Conservation (phyloP, 176 grass and related monocot genomes). For the Zizania latifolia region DNA sequence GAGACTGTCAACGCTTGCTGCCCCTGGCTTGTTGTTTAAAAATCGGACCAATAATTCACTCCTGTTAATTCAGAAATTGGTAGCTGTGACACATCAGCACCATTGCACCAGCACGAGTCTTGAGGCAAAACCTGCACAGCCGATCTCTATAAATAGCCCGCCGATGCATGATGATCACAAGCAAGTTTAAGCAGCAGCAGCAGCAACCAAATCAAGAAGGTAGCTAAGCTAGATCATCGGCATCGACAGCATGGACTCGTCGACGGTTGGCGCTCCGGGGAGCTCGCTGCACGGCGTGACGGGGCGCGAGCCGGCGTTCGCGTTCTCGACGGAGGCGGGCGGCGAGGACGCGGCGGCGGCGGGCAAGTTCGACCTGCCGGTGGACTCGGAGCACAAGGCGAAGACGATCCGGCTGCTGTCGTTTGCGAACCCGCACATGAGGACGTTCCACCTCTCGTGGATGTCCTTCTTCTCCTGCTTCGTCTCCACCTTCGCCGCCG, state of each 20-base stretch:
- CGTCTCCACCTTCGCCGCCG: constrained; percentile 67
- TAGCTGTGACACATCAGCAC: neutral
- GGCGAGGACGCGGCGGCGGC: neutral
- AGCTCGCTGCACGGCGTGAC: constrained; percentile 67
- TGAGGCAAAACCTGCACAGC: neutral
- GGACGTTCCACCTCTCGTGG: constrained; percentile 88
- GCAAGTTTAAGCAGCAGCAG: neutral
- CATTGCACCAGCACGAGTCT: neutral
- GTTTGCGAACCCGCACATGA: constrained; percentile 65
- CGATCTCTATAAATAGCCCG: neutral
- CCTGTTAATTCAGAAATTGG: neutral
- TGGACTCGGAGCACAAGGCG: constrained; percentile 93
- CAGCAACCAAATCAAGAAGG: too few relatives aligned
- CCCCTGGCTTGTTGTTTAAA: neutral
- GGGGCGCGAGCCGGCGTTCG: constrained; percentile 45
- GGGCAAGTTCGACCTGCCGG: constrained; percentile 52
- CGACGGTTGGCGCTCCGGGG: constrained; percentile 33
- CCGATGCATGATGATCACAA: constrained; percentile 32
- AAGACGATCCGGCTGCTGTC: constrained; percentile 55
- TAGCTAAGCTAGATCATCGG: too few relatives aligned
- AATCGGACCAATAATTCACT: neutral
- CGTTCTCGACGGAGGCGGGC: constrained; percentile 33
- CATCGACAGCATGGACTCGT: neutral
- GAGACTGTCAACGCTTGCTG: neutral
- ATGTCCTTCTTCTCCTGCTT: constrained; percentile 94